These are phyloP conservation scores for Pseudoperonospora humuli DNA, from an alignment of 352 stramenopile genomes.

Conservation along the genomic window DNA sequence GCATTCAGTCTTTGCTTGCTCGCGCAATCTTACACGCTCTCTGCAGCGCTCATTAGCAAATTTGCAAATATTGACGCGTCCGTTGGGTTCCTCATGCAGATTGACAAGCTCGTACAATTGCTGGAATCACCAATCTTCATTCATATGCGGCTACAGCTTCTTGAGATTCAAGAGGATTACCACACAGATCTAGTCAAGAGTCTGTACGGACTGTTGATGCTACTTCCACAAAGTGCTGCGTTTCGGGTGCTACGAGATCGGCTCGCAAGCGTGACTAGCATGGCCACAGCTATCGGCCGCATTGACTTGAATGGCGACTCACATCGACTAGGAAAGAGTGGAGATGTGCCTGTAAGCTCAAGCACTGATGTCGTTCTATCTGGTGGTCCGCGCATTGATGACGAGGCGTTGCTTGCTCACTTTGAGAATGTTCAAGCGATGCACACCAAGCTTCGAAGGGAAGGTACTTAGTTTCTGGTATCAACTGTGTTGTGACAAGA, in stretches of 20 bases:
- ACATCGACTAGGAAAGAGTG: conserved; percentile 12
- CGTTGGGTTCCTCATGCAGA: conserved; percentile 98
- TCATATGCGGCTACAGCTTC: conserved; percentile 95
- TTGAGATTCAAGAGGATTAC: conserved; percentile 93
- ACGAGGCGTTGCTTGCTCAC: conserved; percentile 47
- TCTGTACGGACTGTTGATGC: conserved; percentile 96
- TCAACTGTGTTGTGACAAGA: not conserved
- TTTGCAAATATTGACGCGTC: conserved; percentile 96
- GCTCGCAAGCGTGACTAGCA: conserved; percentile 80
- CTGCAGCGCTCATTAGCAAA: conserved; percentile 92
- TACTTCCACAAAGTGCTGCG: conserved; percentile 91
- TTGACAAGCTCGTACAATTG: conserved; percentile 99
- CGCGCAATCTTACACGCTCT: conserved; percentile 96
- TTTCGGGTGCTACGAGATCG: conserved; percentile 80
- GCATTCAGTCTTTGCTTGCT: conserved; percentile 98
- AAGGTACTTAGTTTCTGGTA: conserved; percentile 33
- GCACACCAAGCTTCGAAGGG: conserved; percentile 59
- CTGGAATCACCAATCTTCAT: conserved; percentile 99
- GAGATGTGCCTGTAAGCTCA: conserved; percentile 6
- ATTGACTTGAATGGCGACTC: conserved; percentile 48
- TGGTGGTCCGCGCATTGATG: conserved; percentile 33
- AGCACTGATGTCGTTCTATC: conserved; percentile 9
- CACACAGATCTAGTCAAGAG: conserved; percentile 95
- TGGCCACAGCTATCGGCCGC: conserved; percentile 75
- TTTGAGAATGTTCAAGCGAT: conserved; percentile 71